Percentiles rank a stretch among this genome's conserved stretches.
Evolutionary conservation across 441 rosid species (phyloP).

Genomic region (Mallotus repandus): DNA sequence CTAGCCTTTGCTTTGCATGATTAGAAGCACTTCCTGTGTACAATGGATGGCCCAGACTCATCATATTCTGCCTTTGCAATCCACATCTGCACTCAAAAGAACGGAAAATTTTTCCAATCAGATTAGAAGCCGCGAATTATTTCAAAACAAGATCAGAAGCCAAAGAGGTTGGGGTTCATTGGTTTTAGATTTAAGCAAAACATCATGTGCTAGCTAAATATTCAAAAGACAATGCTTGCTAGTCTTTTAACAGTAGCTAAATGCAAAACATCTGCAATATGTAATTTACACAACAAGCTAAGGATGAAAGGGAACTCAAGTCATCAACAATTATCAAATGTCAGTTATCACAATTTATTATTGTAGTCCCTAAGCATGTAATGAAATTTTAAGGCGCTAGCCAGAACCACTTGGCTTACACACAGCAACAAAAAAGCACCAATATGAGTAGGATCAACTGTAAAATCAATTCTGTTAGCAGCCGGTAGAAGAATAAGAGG

Average conservation of each 20-base stretch:
- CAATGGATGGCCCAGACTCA: conserved; percentile 81
- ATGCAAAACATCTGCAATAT: background rate
- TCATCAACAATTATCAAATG: background rate
- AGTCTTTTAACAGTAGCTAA: background rate
- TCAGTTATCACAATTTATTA: background rate
- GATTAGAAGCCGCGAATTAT: background rate
- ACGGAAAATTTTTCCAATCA: conserved; percentile 1
- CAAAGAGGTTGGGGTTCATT: too few species aligned
- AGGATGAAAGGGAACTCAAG: background rate
- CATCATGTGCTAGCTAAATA: background rate
- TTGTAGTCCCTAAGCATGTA: background rate
- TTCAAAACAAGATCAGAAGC: too few species aligned
- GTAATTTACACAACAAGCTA: background rate
- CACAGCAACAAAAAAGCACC: background rate
- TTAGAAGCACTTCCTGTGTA: conserved; percentile 86
- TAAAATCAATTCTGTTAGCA: too few species aligned
- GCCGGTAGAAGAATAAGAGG: background rate
- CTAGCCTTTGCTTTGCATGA: conserved; percentile 21
- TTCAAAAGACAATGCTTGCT: too few species aligned
- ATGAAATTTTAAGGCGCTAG: background rate
- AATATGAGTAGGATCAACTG: background rate
- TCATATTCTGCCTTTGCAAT: conserved; percentile 87
- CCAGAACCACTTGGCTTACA: background rate
- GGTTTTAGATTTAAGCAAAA: background rate
- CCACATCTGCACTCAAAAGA: conserved; percentile 68